Conservation (phyloP, 345 rosid species). For the Diplotaxis tenuifolia region DNA sequence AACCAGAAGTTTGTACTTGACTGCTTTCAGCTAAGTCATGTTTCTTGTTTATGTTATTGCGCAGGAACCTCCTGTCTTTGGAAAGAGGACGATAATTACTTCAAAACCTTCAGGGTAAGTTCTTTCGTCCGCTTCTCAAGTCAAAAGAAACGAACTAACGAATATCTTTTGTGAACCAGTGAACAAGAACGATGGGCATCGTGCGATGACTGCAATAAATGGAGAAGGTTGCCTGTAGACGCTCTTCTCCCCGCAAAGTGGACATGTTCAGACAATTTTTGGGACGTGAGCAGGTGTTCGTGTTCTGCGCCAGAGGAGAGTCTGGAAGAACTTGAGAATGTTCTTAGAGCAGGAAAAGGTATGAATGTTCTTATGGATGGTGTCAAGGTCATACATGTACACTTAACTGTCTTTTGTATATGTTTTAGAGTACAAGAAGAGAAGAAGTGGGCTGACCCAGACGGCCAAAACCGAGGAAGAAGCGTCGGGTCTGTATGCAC, state of each 20-base stretch:
- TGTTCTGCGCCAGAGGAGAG: slow-evolving; percentile 67
- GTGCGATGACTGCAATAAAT: slow-evolving; percentile 82
- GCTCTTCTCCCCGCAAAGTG: slow-evolving; percentile 75
- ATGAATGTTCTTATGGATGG: too few species aligned
- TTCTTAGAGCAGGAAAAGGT: slow-evolving; percentile 58
- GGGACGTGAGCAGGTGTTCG: slow-evolving; percentile 67
- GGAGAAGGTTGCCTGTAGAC: slow-evolving; percentile 71
- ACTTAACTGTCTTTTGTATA: slow-evolving; percentile 9
- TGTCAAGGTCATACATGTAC: too few species aligned
- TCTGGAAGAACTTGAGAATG: slow-evolving; percentile 60
- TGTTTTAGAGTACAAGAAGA: slow-evolving; percentile 59
- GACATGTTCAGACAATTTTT: slow-evolving; percentile 71
- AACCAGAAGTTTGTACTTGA: not conserved
- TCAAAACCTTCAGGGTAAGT: slow-evolving; percentile 62
- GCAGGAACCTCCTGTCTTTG: slow-evolving; percentile 90
- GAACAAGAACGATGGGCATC: slow-evolving; percentile 77
- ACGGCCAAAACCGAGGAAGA: slow-evolving; percentile 41
- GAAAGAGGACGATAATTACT: slow-evolving; percentile 71
- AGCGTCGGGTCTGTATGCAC: slow-evolving; percentile 73
- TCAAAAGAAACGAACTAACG: not conserved
- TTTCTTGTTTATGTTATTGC: slow-evolving; percentile 35
- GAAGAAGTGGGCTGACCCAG: slow-evolving; percentile 42
- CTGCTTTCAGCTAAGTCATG: slow-evolving; percentile 21
- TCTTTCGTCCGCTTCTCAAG: not conserved
- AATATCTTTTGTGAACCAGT: slow-evolving; percentile 39